Conservation (phyloP, 192 early-diverging fungal species). For the Coemansia sp. region DNA sequence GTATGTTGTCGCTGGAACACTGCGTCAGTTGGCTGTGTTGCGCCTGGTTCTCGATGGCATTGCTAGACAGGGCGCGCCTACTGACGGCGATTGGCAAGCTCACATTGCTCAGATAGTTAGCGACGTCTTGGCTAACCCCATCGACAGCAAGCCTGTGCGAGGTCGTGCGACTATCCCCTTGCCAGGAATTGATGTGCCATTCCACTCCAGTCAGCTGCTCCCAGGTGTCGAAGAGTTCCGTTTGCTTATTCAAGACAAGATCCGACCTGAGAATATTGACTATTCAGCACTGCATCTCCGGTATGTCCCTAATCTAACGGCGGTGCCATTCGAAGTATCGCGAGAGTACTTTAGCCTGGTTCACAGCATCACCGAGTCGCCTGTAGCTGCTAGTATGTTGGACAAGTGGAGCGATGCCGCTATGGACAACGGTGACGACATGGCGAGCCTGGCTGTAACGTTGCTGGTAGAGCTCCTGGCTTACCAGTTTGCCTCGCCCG, state of each 20-base stretch:
- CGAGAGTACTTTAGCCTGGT: conserved; percentile 77
- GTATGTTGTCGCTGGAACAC: conserved; percentile 89
- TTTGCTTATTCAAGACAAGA: conserved; percentile 73
- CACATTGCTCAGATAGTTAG: conserved; percentile 72
- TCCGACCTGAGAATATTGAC: conserved; percentile 70
- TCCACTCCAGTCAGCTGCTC: conserved; percentile 81
- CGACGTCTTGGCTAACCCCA: conserved; percentile 61
- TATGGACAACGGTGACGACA: conserved; percentile 60
- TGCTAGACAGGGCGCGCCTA: conserved; percentile 60
- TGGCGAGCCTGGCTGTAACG: conserved; percentile 70
- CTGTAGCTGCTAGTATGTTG: conserved; percentile 67
- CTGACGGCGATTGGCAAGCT: conserved; percentile 81
- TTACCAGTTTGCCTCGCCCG: conserved; percentile 90
- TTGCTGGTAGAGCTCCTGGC: conserved; percentile 86
- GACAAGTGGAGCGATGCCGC: conserved; percentile 60
- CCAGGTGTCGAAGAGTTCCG: conserved; percentile 87
- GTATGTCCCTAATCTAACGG: conserved; percentile 96
- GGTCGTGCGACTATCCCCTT: conserved; percentile 88
- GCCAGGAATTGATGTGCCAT: conserved; percentile 90
- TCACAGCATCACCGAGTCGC: conserved; percentile 67
- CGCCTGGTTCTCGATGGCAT: conserved; percentile 81
- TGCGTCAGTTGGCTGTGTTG: conserved; percentile 72
- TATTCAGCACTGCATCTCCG: conserved; percentile 65
- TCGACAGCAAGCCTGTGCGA: conserved; percentile 67
- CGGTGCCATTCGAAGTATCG: conserved; percentile 80